Evolutionary conservation across 805 yeast species (phyloP), one percentile per base, ranked within the genome.

Genomic region (Limtongozyma cylindracea): DNA sequence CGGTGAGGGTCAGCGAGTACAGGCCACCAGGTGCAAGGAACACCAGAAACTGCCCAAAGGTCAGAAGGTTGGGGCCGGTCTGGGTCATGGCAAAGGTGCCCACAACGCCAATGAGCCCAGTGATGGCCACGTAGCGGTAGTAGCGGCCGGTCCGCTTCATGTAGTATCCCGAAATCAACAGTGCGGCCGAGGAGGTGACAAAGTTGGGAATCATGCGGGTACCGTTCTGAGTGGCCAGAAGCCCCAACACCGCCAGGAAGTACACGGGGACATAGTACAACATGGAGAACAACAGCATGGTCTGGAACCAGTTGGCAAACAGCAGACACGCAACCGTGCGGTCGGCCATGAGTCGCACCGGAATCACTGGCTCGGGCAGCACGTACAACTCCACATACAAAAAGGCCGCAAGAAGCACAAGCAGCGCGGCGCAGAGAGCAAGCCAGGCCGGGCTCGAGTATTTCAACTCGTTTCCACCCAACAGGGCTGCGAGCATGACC

Each of bases 201-300:
- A 74, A 73, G 34, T 71, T 70, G 7, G 77, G 73, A 14, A 67
- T 39, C 25, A 64, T 38, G 29, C 76, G 46, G 14, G 52, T 31
- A 4, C 78, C 78, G 18, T 61, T 59, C 25, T 61, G 45, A 5
- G 70, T 56, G 3, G 76, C 59, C 3, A 59, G 35, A 18, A 61
- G 38, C 9, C 52, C 54, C 28, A 55, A 37, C 3, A 64, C 73
- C 1, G 73, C 44, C 10, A 59, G 45, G 39, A 60, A 65, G 34
- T 53, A 72, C 11, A 77, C 53, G 2, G 93, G 93, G 3, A 67
- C 53, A 40, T 67, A 76, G 43, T 55, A 77, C 24, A 76, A 37
- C 29, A 55, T 52, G 2, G 78, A 47, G 37, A 59, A 72, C 10
- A 59, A 56, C 2, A 64, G 54, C 72, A 74, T 73, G 5, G 77